Conservation (phyloP, 2,329 filamentous ascomycete species). For the Tolypocladium inflatum region DNA sequence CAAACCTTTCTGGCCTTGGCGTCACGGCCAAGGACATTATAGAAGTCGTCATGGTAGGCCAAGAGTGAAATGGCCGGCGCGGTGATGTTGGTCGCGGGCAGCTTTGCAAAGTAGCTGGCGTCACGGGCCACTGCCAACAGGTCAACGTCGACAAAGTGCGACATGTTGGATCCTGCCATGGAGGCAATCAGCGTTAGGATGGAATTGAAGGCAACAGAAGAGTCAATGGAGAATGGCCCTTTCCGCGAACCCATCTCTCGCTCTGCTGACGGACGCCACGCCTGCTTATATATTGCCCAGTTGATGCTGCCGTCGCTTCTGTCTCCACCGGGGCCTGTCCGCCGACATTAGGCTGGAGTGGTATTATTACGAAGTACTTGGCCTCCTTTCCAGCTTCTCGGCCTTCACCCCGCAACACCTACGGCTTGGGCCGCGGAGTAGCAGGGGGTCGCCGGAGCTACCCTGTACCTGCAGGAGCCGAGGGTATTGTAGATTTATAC, state of each 20-base stretch:
- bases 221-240: neutral
- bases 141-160: neutral
- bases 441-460: no score
- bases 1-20: constrained; percentile 5
- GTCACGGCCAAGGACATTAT: constrained; percentile 35
- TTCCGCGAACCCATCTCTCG: neutral
- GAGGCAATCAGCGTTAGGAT: neutral
- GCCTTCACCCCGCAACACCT: neutral
- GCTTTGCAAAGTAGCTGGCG: constrained; percentile 2
- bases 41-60: constrained; percentile 39
- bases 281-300: neutral
- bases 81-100: neutral
- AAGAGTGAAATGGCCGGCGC: constrained; percentile 13
- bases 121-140: constrained; percentile 1
- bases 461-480: no score
- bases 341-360: no score
- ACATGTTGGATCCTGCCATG: neutral
- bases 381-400: no score
- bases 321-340: neutral
- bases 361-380: no score
- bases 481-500: no score
- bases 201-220: neutral
- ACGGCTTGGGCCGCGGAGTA: no score
- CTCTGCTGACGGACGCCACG: neutral
- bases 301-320: neutral